These are phyloP conservation scores for Entomortierella chlamydospora DNA, from an alignment of 192 early-diverging fungal species.

Conservation along the genomic window DNA sequence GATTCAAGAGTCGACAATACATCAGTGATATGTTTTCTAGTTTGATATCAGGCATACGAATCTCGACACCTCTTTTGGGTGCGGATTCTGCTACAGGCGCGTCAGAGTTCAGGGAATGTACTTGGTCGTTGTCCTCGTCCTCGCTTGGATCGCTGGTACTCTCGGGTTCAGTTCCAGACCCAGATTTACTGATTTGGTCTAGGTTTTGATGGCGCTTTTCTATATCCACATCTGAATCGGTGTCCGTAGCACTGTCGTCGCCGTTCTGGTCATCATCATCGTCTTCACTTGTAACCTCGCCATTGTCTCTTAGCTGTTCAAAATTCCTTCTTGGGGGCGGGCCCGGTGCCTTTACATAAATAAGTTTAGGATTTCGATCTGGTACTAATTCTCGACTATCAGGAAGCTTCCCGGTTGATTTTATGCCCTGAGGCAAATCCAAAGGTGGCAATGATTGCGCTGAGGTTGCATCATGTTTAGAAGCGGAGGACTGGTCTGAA, in stretches of 20 bases:
- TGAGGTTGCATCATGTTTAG: neutral
- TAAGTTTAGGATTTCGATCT: conserved; percentile 10
- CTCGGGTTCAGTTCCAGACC: neutral
- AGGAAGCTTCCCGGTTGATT: no score
- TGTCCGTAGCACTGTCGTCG: conserved; percentile 40
- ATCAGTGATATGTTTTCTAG: conserved; percentile 77
- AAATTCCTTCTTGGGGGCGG: conserved; percentile 14
- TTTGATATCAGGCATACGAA: conserved; percentile 70
- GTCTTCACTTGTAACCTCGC: conserved; percentile 40
- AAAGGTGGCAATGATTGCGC: neutral
- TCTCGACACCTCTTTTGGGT: conserved; percentile 76
- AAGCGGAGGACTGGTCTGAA: neutral
- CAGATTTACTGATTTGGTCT: neutral
- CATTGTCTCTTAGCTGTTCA: conserved; percentile 49
- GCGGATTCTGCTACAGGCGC: conserved; percentile 2
- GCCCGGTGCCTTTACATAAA: conserved; percentile 23
- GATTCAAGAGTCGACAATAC: conserved; percentile 69
- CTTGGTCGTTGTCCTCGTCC: conserved; percentile 18
- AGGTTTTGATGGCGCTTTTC: neutral
- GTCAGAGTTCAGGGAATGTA: conserved; percentile 7
- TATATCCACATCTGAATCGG: conserved; percentile 16
- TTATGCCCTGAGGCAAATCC: neutral
- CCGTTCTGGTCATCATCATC: conserved; percentile 39
- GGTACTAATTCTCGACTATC: neutral
- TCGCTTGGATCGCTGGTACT: conserved; percentile 19